Base-by-base conservation (phyloP, 2,329 filamentous ascomycete genomes). In the Hypoxylon sp. region DNA sequence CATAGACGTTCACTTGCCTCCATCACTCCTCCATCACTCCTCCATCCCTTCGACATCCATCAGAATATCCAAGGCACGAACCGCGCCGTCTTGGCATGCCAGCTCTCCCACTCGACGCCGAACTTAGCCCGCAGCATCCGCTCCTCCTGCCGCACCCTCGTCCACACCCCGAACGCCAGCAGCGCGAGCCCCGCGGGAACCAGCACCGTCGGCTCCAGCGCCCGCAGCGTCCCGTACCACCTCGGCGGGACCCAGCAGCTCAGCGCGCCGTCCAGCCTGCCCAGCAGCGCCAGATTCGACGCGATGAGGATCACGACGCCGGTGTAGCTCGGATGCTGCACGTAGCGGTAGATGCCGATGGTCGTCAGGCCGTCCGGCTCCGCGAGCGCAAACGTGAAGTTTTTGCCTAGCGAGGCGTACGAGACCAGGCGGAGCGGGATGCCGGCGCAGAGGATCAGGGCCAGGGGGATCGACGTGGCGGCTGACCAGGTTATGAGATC, bases 271-370 rank as follows among this genome's bases (percentile, higher is more conserved):
- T 83, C 81, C 24, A 73, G 60, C 0, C 81, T 70, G 13, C 71
- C 56, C 6, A 82, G 70, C 3, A 85, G 59, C 0, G 70, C 56
- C 0, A 71, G 34, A 53, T 77, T 75, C 43, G 63, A 71, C 1
- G 75, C 13, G 1, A 77, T 53, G 0, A 85, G 65, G 2, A 80
- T 28, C 0, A 77, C 8, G 1, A 80, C 46, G 0, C 81, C 84
- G 0, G 79, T 80, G 60, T 86, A 87, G 56, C 82, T 83, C 1
- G 84, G 83, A 67, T 86, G 83, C 68, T 85, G 83, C 2, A 85
- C 72, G 62, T 80, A 82, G 17, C 65, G 63, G 62, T 86, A 86
- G 1, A 86, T 72, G 0, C 84, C 84, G 0, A 68, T 73, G 0
- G 82, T 86, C 11, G 79, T 76, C 6, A 86, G 71, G 1, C 71